Conservation (phyloP, 1,139 yeast species). For the Kazachstania sp. region DNA sequence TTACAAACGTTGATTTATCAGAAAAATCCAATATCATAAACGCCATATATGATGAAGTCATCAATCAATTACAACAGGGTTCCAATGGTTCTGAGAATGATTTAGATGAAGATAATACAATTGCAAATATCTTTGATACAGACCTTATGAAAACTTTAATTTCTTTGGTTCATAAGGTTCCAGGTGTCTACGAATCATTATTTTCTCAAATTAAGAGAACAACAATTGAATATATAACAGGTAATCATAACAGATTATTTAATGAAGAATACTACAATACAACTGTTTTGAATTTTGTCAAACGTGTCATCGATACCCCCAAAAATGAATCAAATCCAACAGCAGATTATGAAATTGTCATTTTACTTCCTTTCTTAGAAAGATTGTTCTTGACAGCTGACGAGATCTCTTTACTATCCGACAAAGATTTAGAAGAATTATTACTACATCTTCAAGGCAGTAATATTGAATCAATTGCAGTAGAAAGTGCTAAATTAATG, state of each 20-base stretch:
- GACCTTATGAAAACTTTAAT: constrained; percentile 5
- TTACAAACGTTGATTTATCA: constrained; percentile 8
- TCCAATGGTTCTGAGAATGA: neutral
- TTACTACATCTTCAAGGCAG: constrained; percentile 15
- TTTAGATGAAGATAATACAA: neutral
- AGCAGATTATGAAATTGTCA: constrained; percentile 7
- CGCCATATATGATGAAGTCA: constrained; percentile 4
- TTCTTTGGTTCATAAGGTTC: constrained; percentile 8
- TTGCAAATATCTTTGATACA: neutral
- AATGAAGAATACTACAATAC: constrained; percentile 7
- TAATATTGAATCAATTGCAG: constrained; percentile 15
- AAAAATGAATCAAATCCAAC: neutral
- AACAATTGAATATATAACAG: constrained; percentile 4
- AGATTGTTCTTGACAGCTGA: constrained; percentile 9
- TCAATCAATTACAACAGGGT: neutral
- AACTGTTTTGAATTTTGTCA: neutral
- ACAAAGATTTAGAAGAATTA: constrained; percentile 11
- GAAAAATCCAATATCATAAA: constrained; percentile 1
- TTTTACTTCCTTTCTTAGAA: constrained; percentile 15
- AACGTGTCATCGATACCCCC: neutral
- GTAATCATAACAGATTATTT: constrained; percentile 9
- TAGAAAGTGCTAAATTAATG: constrained; percentile 16
- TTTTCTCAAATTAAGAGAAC: constrained; percentile 9
- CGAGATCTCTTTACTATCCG: neutral
- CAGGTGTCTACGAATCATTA: constrained; percentile 5